These are phyloP conservation scores for Friedmanniomyces endolithicus DNA, from an alignment of 495 filamentous ascomycete genomes.

Conservation along the genomic window DNA sequence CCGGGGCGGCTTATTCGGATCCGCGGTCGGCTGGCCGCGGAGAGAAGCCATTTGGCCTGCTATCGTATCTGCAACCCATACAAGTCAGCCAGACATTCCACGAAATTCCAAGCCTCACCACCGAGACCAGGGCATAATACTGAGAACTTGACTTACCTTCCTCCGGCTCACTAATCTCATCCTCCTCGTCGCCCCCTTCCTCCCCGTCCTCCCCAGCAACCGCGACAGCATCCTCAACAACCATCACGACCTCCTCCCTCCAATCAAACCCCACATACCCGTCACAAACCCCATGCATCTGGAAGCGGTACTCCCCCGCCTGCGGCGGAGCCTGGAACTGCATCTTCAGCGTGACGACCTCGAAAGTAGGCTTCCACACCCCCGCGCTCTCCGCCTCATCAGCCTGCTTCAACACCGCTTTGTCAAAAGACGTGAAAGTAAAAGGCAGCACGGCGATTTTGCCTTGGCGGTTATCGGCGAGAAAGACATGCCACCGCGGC, in stretches of 20 bases:
- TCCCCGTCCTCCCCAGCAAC: slow-evolving; percentile 63
- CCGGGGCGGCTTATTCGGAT: slow-evolving; percentile 19
- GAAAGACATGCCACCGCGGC: slow-evolving; percentile 84
- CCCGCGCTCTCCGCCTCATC: slow-evolving; percentile 47
- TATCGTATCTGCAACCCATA: slow-evolving; percentile 58
- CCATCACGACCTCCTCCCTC: slow-evolving; percentile 73
- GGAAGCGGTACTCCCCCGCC: slow-evolving; percentile 80
- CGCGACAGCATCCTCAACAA: slow-evolving; percentile 82
- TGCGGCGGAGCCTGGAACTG: slow-evolving; percentile 95
- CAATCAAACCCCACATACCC: slow-evolving; percentile 87
- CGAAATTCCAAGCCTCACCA: too few species aligned
- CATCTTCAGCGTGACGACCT: slow-evolving; percentile 89
- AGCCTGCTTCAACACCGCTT: slow-evolving; percentile 69
- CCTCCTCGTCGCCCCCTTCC: slow-evolving; percentile 64
- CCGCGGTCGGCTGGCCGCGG: slow-evolving; percentile 48
- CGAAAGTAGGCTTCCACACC: slow-evolving; percentile 59
- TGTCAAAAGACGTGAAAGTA: slow-evolving; percentile 79
- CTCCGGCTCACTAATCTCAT: slow-evolving; percentile 95
- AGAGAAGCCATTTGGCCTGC: slow-evolving; percentile 90
- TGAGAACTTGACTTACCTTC: slow-evolving; percentile 54
- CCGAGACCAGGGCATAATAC: background rate
- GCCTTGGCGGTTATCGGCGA: slow-evolving; percentile 83
- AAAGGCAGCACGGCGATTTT: slow-evolving; percentile 93
- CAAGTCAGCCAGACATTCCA: too few species aligned
- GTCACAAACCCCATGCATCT: slow-evolving; percentile 83